Conservation (phyloP, 257 asterid genomes). For the Capsicum rhomboideum region DNA sequence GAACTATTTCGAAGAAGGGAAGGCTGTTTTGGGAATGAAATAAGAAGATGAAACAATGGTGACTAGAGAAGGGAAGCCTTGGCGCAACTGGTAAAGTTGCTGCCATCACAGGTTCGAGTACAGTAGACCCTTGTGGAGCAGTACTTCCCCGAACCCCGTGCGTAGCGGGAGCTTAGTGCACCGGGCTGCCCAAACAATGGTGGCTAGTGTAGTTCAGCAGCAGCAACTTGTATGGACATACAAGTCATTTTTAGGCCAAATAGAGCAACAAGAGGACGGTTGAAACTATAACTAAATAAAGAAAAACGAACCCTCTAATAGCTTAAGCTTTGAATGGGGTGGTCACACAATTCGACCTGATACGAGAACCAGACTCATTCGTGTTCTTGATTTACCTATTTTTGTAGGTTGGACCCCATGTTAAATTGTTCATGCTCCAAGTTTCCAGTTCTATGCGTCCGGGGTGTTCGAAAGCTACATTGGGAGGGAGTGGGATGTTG, state of each 20-base stretch:
- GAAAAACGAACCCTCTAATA: background rate
- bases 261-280: background rate
- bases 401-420: background rate
- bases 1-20: background rate
- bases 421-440: background rate
- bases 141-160: background rate
- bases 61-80: too few relatives aligned
- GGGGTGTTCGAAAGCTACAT: background rate
- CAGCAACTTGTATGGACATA: background rate
- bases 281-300: background rate
- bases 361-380: background rate
- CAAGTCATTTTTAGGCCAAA: background rate
- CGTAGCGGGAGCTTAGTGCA: background rate
- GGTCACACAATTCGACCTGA: background rate
- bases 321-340: background rate
- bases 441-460: background rate
- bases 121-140: background rate
- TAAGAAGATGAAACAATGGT: background rate
- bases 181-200: too few relatives aligned
- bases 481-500: background rate
- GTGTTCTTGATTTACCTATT: background rate
- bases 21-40: background rate
- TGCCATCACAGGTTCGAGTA: too few relatives aligned
- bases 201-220: background rate
- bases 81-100: background rate